A percentile compares a stretch with the other conserved stretches of the same genome.
phyloP scores from a whole-genome alignment of 352 stramenopile species.

The Globisporangium viniferum region DNA sequence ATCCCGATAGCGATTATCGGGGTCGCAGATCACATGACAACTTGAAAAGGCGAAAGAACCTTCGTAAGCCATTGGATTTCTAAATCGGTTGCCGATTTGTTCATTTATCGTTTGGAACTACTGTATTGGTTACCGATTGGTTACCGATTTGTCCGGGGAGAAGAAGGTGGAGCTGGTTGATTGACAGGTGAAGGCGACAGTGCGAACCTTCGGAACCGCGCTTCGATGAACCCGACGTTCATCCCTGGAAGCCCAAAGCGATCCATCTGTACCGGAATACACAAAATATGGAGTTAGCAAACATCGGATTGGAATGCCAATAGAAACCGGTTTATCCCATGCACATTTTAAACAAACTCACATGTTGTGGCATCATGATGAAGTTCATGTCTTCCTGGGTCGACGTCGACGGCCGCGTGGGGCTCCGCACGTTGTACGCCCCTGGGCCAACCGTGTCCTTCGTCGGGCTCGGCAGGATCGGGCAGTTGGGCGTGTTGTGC shows the following conservation, averaged over 20 bases:
- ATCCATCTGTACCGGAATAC: slow-evolving; percentile 33
- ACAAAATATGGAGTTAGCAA: neutral
- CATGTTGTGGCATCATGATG: slow-evolving; percentile 69
- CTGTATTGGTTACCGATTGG: neutral
- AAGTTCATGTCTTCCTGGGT: slow-evolving; percentile 54
- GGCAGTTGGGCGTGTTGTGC: slow-evolving; percentile 67
- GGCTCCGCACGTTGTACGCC: slow-evolving; percentile 35
- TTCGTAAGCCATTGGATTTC: no score
- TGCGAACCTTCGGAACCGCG: slow-evolving; percentile 62
- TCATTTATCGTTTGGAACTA: no score
- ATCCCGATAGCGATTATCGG: no score
- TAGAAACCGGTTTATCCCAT: neutral
- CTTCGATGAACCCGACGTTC: slow-evolving; percentile 55
- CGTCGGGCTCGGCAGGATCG: slow-evolving; percentile 52
- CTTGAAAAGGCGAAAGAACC: no score
- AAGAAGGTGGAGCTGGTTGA: neutral
- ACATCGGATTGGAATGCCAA: neutral
- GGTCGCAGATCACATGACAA: no score
- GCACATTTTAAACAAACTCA: slow-evolving; percentile 17
- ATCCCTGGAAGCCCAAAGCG: slow-evolving; percentile 49
- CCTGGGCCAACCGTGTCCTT: slow-evolving; percentile 49
- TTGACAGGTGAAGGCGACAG: slow-evolving; percentile 24
- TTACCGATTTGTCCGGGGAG: neutral
- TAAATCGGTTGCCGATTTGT: no score
- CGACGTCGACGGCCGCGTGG: slow-evolving; percentile 15